Base-by-base conservation (phyloP, 192 early-diverging fungal species). In the Funneliformis geosporum region DNA sequence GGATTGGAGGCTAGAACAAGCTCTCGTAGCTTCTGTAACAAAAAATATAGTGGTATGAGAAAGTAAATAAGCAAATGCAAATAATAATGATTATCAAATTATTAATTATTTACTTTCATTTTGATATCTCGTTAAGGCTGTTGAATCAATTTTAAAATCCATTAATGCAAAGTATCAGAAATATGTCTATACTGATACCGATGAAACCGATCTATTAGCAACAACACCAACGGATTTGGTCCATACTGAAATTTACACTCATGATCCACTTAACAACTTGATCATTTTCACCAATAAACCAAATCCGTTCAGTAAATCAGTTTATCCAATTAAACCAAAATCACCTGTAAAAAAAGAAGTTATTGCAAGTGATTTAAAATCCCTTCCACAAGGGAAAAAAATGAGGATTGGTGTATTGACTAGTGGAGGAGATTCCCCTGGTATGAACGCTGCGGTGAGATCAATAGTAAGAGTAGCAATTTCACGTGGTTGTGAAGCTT, bases 391-490 rank as follows among this genome's bases (percentile, higher is more conserved):
- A 40, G 5, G 23, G 14, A 21, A 10, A 8, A 79, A 74, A 27
- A 95, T 96, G 85, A 93, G 91, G 82, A 96, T 99, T 86, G 97
- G 95, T 39, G 90, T 99, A 39, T 83, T 99, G 46, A 99, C 97
- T 12, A 94, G 92, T 47, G 97, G 97, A 42, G 97, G 97, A 43
- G 97, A 99, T 82, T 92, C 94, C 12, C 94, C 93, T n/a, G 97
- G 97, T 38, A 99, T 99, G 97, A 99, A 99, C 80, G 93, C 97
- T 28, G 93, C 92, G 33, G 97, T 99, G 39, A 88, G 97, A 33
- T 91, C 93, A 9, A 94, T 97, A 33, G 96, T 96, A 16, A 91
- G 97, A 38, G 92, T 95, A 79, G 92, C 95, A 1, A 92, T 97
- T 79, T 88, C 93, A 23, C 88, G 91, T 25, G 93, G 89, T 9